phyloP scores from a whole-genome alignment of 768 basidiomycete species.

The Rhodosporidiobolus odoratus region DNA sequence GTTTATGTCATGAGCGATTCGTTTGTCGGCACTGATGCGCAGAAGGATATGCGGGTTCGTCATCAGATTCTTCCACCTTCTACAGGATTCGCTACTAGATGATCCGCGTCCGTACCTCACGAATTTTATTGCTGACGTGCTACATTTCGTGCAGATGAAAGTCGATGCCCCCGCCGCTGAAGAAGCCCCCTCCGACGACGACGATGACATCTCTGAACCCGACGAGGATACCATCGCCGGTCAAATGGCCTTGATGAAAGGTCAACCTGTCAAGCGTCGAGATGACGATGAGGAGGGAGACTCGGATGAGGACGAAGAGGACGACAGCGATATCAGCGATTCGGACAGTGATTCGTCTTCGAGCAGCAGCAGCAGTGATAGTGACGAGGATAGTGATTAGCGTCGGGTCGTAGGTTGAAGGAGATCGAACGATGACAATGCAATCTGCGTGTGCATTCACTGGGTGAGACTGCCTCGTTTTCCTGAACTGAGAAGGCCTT shows the following conservation, averaged over 20 bases:
- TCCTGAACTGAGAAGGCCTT: too few relatives aligned
- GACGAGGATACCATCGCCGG: constrained; percentile 94
- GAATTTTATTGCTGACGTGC: constrained; percentile 7
- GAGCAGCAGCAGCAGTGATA: too few relatives aligned
- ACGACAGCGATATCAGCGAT: constrained; percentile 44
- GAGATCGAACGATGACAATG: too few relatives aligned
- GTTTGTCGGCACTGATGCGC: constrained; percentile 72
- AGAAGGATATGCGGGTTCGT: constrained; percentile 66
- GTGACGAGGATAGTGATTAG: too few relatives aligned
- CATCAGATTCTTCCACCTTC: neutral
- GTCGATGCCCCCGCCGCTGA: constrained; percentile 68
- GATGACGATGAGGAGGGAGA: constrained; percentile 52
- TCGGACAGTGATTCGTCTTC: constrained; percentile 5
- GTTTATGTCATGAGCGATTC: constrained; percentile 81
- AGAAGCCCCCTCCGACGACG: constrained; percentile 47
- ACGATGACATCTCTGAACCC: constrained; percentile 96
- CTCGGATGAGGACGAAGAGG: constrained; percentile 55
- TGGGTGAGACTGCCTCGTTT: too few relatives aligned
- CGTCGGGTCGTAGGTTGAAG: too few relatives aligned
- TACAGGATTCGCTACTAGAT: constrained; percentile 1
- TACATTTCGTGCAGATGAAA: constrained; percentile 59
- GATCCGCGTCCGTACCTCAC: too few relatives aligned
- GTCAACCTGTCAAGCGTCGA: constrained; percentile 40
- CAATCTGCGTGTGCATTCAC: too few relatives aligned
- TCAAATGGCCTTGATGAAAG: constrained; percentile 86